These are phyloP conservation scores for Toxoplasma gondii DNA, from an alignment of 169 alveolate genomes.

Conservation along the genomic window DNA sequence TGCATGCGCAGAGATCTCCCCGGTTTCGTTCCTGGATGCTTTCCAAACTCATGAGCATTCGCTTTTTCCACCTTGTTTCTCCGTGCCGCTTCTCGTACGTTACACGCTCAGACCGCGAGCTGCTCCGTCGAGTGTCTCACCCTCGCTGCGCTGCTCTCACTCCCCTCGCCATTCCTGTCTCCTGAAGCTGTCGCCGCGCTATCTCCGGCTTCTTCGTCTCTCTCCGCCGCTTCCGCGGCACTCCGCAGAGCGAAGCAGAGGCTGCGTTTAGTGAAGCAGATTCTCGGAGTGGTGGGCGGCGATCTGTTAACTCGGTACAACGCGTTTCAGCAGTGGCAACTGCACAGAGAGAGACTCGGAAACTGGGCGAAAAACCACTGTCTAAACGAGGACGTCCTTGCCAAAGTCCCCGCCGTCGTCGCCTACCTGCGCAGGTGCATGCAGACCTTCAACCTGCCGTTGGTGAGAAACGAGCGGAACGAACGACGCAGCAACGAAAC, in stretches of 20 bases:
- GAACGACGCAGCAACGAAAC: no score
- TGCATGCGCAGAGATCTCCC: no score
- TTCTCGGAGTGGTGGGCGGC: not conserved
- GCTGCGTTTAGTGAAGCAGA: not conserved
- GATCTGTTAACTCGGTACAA: not conserved
- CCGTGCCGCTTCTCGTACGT: not conserved
- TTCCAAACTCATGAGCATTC: no score
- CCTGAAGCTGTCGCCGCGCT: not conserved
- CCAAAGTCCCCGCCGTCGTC: not conserved
- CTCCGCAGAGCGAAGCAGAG: slow-evolving; percentile 14
- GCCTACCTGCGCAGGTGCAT: not conserved
- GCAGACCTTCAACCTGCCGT: not conserved
- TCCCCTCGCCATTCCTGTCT: not conserved
- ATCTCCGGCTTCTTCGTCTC: not conserved
- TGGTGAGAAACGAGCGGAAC: not conserved
- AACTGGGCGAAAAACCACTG: not conserved
- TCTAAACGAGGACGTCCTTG: not conserved
- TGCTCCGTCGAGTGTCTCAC: not conserved
- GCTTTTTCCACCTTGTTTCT: not conserved
- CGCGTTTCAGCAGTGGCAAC: not conserved
- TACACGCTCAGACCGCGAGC: not conserved
- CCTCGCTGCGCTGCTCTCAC: not conserved
- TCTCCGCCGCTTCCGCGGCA: not conserved
- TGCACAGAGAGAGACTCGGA: not conserved
- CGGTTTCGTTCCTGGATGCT: no score